Conservation (phyloP, 2,329 filamentous ascomycete genomes). For the Sporothrix curviconia region DNA sequence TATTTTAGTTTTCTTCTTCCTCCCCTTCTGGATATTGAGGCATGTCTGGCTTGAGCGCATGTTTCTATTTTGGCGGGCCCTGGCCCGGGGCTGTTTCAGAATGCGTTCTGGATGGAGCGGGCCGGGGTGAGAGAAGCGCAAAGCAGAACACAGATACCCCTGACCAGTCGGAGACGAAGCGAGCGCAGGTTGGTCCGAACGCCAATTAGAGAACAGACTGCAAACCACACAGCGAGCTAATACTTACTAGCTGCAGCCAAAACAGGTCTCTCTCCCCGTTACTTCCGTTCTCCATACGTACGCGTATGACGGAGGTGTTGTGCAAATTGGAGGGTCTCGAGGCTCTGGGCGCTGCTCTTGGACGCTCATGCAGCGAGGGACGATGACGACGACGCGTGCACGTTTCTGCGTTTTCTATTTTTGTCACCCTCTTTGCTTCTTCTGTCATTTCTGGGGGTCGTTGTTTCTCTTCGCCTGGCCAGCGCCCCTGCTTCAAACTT, state of each 20-base stretch:
- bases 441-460: too few species aligned
- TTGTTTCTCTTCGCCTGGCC: background rate
- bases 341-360: too few species aligned
- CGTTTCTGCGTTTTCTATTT: conserved; percentile 4
- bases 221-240: background rate
- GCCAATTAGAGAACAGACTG: background rate
- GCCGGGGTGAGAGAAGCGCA: conserved; percentile 1
- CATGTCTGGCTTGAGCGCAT: background rate
- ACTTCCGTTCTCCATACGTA: conserved; percentile 1
- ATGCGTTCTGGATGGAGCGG: too few species aligned
- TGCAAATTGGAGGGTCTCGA: background rate
- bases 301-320: background rate
- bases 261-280: too few species aligned
- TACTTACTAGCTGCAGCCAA: conserved; percentile 4
- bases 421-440: background rate
- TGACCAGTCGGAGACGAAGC: background rate
- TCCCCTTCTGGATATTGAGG: background rate
- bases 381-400: too few species aligned
- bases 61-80: conserved; percentile 1
- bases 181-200: background rate
- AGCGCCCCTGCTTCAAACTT: background rate
- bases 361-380: too few species aligned
- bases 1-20: background rate
- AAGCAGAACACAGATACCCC: background rate
- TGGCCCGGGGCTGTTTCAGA: conserved; percentile 9